Evolutionary conservation across 441 rosid species (phyloP), one percentile per base, ranked within the genome.

Genomic region (Gossypium aridum): DNA sequence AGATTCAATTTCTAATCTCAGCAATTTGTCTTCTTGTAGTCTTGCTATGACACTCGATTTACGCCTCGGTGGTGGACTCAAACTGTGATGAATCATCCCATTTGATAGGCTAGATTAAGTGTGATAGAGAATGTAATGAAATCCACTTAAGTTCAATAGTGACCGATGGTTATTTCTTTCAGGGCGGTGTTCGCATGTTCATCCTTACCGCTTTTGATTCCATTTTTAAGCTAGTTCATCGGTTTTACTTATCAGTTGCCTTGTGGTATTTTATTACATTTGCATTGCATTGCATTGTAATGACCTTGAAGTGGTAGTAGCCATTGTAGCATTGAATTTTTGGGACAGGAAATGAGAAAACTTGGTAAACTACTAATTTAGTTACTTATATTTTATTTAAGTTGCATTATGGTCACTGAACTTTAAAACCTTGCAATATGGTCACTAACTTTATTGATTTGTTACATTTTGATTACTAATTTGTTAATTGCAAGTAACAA

Each of bases 21-120:
- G 83, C 84, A 23, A 51, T 80, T 12, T 76, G 86, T 72, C 78
- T 86, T 47, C 72, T 81, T 26, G 45, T 10, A 25, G 49, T 62
- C 49, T 73, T 73, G 69, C 31, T 73, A 62, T 73, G 49, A 26
- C 68, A n/a, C 51, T 8, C 17, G 13, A 60, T 22, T 61, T 23
- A 25, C n/a, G 16, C 4, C 68, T n/a, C 14, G 16, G 3, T 3
- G 68, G n/a, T 9, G 63, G 63, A 22, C 63, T 22, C 25, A 22
- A 57, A 57, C 14, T 57, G 62, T 7, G 17, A 25, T 16, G 0
- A 28, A 64, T 31, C 19, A 23, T 67, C n/a, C 7, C 64, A 55
- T 56, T 56, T 20, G 12, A 56, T 20, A 56, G 8, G 28, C 62
- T 20, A 56, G 62, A 56, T 20, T 23, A 9, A 20, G 62, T 54